Evolutionary conservation across 1,139 yeast genomes (phyloP), one percentile per base, ranked within the genome.

Genomic region (Protomyces macrosporus): DNA sequence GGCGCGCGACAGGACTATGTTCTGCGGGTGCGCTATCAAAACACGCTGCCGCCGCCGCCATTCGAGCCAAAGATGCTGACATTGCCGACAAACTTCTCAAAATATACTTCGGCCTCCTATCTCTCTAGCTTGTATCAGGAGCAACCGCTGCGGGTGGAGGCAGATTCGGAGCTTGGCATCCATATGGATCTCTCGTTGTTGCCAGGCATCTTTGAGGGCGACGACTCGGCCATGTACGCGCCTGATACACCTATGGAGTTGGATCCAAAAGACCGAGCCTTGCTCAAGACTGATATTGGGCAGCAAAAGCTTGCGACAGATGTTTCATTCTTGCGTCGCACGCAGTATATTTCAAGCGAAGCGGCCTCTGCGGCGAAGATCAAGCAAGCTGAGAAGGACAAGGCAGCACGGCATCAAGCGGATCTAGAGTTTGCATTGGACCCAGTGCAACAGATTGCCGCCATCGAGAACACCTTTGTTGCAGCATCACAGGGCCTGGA

Each of bases 1-100:
- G 52, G 56, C 6, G 62, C 45, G 7, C n/a, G 62, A 34, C 97
- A 91, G 75, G 97, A 90, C 70, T 91, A 87, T 73, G 86, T 93
- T 65, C 95, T 96, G 64, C 87, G 88, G 70, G 84, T 88, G 64
- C 83, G 96, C 72, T 93, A 90, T 74, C 84, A 84, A 67, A 93
- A 93, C 73, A 88, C 85, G 71, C 79, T 93, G 40, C 98, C 98
- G 14, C 93, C 97, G 1, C 98, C 98, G 9, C 88, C 95, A 33
- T 81, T 95, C 68, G 90, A 96, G 62, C 98, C 99, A 33, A 90
- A 88, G 74, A 80, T 90, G 66, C 75, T 93, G 65, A 82, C 85
- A 65, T 80, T 75, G 60, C 77, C 82, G 14, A 74, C 79, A 2
- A 76, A 78, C 56, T 71, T 76, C 50, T 71, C 79, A 70, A 78